These are phyloP conservation scores for Wickerhamomyces mucosus DNA, from an alignment of 805 yeast genomes.

Conservation along the genomic window DNA sequence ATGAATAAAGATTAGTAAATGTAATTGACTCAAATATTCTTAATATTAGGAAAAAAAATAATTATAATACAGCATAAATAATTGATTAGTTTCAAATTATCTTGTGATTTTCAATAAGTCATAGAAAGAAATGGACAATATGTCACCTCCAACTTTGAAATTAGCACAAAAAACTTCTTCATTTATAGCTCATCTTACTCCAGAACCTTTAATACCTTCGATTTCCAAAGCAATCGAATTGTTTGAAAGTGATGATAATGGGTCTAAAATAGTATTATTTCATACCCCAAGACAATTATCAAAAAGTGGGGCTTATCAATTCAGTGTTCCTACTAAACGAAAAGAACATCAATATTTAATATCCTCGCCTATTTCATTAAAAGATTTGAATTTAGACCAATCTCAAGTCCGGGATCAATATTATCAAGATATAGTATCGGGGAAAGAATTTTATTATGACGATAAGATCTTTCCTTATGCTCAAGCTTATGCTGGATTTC, in stretches of 20 bases:
- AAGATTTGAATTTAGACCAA: conserved; percentile 45
- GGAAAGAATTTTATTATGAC: conserved; percentile 37
- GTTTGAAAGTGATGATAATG: conserved; percentile 15
- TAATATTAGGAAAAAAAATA: too few species aligned
- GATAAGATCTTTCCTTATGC: conserved; percentile 64
- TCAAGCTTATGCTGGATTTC: conserved; percentile 92
- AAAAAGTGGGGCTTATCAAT: conserved; percentile 60
- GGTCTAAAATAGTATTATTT: conserved; percentile 21
- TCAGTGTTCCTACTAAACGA: conserved; percentile 57
- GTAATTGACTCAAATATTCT: too few species aligned
- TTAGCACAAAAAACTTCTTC: not conserved
- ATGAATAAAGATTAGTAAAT: too few species aligned
- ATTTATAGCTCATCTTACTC: conserved; percentile 2
- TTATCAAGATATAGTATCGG: conserved; percentile 51
- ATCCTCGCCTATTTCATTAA: conserved; percentile 50
- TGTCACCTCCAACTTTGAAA: too few species aligned
- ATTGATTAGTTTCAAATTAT: too few species aligned
- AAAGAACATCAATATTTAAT: conserved; percentile 43
- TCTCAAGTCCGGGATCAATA: conserved; percentile 30
- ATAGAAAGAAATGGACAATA: too few species aligned
- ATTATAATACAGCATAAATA: too few species aligned
- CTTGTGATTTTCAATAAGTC: too few species aligned
- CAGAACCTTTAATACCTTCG: conserved; percentile 24
- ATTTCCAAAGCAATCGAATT: conserved; percentile 21
- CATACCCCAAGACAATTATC: conserved; percentile 42